Conservation (phyloP, 2,329 filamentous ascomycete species). For the Cladosporium sp. region DNA sequence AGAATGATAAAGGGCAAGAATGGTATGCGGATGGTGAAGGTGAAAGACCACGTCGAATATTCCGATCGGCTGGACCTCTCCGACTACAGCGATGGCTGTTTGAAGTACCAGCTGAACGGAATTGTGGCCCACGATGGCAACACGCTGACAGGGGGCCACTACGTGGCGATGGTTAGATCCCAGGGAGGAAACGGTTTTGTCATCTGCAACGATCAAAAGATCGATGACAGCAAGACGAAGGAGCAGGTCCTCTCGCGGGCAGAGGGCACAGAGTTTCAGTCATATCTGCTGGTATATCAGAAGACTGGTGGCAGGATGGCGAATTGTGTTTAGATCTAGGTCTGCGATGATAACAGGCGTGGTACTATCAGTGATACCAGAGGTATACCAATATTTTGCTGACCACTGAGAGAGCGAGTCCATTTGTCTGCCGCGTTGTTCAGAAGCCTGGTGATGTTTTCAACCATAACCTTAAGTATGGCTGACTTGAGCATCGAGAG, state of each 20-base stretch:
- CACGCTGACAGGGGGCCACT: constrained; percentile 17
- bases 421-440: neutral
- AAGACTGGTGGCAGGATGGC: constrained; percentile 9
- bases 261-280: neutral
- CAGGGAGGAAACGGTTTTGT: constrained; percentile 24
- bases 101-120: constrained; percentile 10
- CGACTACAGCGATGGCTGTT: neutral
- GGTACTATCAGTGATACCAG: neutral
- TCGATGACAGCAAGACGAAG: neutral
- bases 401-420: neutral
- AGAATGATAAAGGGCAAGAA: too few species aligned
- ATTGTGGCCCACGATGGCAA: constrained; percentile 20
- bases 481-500: neutral
- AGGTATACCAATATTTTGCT: neutral
- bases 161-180: constrained; percentile 20
- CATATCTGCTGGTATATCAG: constrained; percentile 13
- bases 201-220: neutral
- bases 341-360: neutral
- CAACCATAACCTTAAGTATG: neutral
- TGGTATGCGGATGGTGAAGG: neutral
- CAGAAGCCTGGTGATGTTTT: neutral
- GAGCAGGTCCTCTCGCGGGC: neutral
- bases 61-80: constrained; percentile 2
- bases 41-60: neutral
- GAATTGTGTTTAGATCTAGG: neutral